Base-by-base conservation (phyloP, 805 yeast species). In the Jamesozyma hellenica region DNA sequence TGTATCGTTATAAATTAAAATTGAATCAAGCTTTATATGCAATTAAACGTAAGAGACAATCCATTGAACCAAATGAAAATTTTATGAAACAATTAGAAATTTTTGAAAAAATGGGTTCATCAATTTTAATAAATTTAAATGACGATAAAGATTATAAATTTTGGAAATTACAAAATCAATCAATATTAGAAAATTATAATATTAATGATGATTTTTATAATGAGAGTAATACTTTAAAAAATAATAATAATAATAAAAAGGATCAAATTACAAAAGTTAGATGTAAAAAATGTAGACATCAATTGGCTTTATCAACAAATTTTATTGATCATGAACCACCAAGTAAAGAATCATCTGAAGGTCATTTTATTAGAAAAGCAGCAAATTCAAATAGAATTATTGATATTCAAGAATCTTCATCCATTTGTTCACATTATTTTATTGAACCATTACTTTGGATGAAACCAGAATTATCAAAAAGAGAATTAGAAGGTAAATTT, bases 361-460 rank as follows among this genome's bases (percentile, higher is more conserved):
- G 81, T 8, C 75, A 69, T 44, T 82, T 83, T 53, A 66, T 76
- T 30, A 79, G 75, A 50, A 75, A 72, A 34, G 82, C 80, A 1
- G 76, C 76, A 18, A 69, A 75, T 45, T 72, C 80, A 17, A 69
- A 73, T 47, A 65, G 85, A 50, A 72, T 81, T 30, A 67, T 79
- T 27, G 74, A 75, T 35, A 67, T 70, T 4, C 71, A 73, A 46
- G 70, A 68, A 29, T 87, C 81, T 0, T 68, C 79, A 23, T 56
- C 63, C 17, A 60, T 57, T 4, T 90, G 98, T 60, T 82, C 94
- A 6, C 96, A 88, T 58, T 81, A 68, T 56, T 92, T 87, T 51
- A 67, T 83, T 23, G 96, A 92, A 60, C 97, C 97, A 0, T 63
- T 90, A 39, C 69, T 69, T 27, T 92, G 98, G 98, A 92, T 92